These are phyloP conservation scores for Amyloporia xantha DNA, from an alignment of 768 basidiomycete species.

Conservation along the genomic window DNA sequence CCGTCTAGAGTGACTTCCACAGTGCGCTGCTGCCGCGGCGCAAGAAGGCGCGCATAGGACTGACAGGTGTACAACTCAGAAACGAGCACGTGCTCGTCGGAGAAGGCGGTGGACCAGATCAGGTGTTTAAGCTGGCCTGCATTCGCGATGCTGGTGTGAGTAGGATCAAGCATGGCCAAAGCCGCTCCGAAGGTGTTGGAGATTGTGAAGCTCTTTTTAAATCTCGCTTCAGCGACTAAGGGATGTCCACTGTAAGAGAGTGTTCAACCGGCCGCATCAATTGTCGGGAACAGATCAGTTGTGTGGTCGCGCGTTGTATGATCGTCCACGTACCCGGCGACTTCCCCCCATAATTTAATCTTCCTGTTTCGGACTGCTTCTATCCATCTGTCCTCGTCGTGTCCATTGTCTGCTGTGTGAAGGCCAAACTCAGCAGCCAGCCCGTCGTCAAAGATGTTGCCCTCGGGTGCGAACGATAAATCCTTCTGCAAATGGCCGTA, in stretches of 20 bases:
- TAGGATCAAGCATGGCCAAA: constrained; percentile 1
- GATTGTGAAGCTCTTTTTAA: constrained; percentile 1
- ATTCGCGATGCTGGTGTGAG: not conserved
- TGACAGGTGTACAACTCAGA: constrained; percentile 2
- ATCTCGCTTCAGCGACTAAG: not conserved
- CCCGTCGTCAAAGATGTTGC: constrained; percentile 5
- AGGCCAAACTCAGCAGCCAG: not conserved
- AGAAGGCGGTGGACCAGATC: not conserved
- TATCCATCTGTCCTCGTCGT: not conserved
- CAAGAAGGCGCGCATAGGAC: constrained; percentile 5
- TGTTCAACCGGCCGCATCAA: too few relatives aligned
- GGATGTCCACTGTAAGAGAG: not conserved
- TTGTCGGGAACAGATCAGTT: too few relatives aligned
- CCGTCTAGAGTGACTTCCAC: constrained; percentile 2
- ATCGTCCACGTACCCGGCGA: not conserved
- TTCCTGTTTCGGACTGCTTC: not conserved
- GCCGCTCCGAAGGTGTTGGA: not conserved
- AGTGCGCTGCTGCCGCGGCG: not conserved
- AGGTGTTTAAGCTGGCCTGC: not conserved
- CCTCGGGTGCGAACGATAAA: constrained; percentile 1
- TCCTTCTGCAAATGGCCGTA: constrained; percentile 4
- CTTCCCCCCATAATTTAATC: not conserved
- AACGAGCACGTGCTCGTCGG: not conserved
- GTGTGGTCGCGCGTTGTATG: too few relatives aligned
- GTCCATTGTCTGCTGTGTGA: too few relatives aligned